These are phyloP conservation scores for Sanghuangporus baumii DNA, from an alignment of 1,284 basidiomycete genomes.

Conservation along the genomic window DNA sequence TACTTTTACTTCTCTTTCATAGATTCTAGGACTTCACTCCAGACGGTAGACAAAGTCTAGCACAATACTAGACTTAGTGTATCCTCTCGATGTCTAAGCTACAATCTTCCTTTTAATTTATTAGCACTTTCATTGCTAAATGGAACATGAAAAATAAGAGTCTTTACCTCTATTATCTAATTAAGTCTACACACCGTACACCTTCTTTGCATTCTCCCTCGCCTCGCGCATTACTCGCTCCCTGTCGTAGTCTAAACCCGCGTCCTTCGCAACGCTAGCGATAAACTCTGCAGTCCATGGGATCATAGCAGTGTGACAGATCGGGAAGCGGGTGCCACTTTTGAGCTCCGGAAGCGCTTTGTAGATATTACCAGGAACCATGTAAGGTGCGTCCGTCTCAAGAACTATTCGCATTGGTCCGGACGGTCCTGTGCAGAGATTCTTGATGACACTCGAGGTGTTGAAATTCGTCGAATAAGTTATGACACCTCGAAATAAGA, in stretches of 20 bases:
- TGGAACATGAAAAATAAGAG: background rate
- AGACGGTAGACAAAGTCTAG: background rate
- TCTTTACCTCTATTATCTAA: background rate
- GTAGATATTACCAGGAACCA: slow-evolving; percentile 74
- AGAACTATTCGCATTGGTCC: slow-evolving; percentile 55
- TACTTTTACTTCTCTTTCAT: background rate
- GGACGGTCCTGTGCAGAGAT: slow-evolving; percentile 32
- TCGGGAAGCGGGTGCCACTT: slow-evolving; percentile 47
- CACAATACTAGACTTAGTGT: background rate
- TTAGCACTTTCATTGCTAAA: background rate
- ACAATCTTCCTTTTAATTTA: background rate
- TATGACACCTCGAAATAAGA: slow-evolving; percentile 52
- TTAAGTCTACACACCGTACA: slow-evolving; percentile 54
- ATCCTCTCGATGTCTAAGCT: background rate
- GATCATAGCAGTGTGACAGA: slow-evolving; percentile 75
- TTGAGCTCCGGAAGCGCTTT: slow-evolving; percentile 45
- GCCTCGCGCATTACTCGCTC: slow-evolving; percentile 56
- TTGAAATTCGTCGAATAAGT: slow-evolving; percentile 69
- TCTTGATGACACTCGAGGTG: slow-evolving; percentile 53
- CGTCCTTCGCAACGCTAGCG: slow-evolving; percentile 41
- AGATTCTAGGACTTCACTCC: background rate
- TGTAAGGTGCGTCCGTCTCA: slow-evolving; percentile 81
- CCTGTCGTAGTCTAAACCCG: slow-evolving; percentile 39
- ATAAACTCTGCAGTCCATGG: slow-evolving; percentile 79
- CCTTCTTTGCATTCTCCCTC: slow-evolving; percentile 53